Evolutionary conservation across 2,329 filamentous ascomycete species (phyloP).

Genomic region (Xylariaceae sp.): DNA sequence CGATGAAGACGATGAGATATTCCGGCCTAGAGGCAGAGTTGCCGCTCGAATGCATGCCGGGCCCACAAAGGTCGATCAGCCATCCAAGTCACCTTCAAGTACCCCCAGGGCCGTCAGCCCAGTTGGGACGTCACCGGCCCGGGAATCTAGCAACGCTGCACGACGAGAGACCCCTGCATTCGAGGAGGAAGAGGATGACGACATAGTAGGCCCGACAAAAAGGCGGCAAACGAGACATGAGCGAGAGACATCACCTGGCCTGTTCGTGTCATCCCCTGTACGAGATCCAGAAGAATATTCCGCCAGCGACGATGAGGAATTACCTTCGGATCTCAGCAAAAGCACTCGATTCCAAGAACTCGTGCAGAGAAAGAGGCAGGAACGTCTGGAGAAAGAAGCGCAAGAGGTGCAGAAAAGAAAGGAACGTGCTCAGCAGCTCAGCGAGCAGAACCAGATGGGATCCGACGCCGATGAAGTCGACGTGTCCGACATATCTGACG

Average conservation of each 20-base stretch:
- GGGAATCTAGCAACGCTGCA: conserved; percentile 9
- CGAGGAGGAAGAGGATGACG: conserved; percentile 27
- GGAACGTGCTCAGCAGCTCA: conserved; percentile 37
- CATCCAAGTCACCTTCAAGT: conserved; percentile 6
- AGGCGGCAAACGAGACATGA: conserved; percentile 22
- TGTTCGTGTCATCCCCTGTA: conserved; percentile 51
- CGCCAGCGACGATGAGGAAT: conserved; percentile 39
- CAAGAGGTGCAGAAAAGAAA: conserved; percentile 45
- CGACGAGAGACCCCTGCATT: conserved; percentile 4
- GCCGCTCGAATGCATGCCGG: conserved; percentile 31
- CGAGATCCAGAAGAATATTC: conserved; percentile 29
- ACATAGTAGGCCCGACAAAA: conserved; percentile 19
- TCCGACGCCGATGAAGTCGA: conserved; percentile 51
- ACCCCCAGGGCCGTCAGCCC: conserved; percentile 2
- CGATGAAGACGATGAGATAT: conserved; percentile 35
- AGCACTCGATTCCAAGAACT: conserved; percentile 65
- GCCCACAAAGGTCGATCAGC: conserved; percentile 10
- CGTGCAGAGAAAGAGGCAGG: conserved; percentile 66
- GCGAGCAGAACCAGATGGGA: conserved; percentile 35
- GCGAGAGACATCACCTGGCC: conserved; percentile 34
- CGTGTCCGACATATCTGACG: conserved; percentile 54
- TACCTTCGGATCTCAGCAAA: conserved; percentile 38
- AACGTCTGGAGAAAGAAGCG: conserved; percentile 63
- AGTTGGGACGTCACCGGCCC: conserved; percentile 4
- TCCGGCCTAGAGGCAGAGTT: conserved; percentile 35